These are phyloP conservation scores for Pseudonitzschia delicatissima DNA, from an alignment of 108 stramenopile genomes.

Conservation along the genomic window DNA sequence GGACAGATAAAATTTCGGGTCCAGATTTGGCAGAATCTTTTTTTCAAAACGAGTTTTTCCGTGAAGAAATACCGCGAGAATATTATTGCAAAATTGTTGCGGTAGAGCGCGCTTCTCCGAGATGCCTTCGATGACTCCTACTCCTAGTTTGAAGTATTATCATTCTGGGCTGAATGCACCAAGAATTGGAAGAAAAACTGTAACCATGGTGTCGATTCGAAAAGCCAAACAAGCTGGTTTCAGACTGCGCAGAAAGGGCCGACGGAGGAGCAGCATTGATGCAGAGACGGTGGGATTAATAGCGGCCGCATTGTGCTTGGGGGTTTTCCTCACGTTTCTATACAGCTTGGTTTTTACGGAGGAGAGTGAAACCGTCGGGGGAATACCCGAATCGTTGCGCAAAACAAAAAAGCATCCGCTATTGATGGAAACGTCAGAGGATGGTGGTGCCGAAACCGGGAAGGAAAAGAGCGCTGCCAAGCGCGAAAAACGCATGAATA, in stretches of 20 bases:
- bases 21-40: too few relatives aligned
- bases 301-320: slow-evolving; percentile 25
- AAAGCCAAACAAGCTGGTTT: slow-evolving; percentile 28
- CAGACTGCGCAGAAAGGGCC: slow-evolving; percentile 12
- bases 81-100: too few relatives aligned
- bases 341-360: slow-evolving; percentile 3
- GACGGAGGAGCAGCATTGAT: slow-evolving; percentile 11
- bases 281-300: slow-evolving; percentile 30
- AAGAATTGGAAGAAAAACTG: too few relatives aligned
- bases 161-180: too few relatives aligned
- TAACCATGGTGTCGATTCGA: slow-evolving; percentile 37
- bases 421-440: slow-evolving; percentile 7
- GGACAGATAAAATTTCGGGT: too few relatives aligned
- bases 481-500: slow-evolving; percentile 3
- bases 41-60: too few relatives aligned
- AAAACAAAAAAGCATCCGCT: slow-evolving; percentile 8
- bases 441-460: neutral
- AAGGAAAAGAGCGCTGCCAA: neutral
- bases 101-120: too few relatives aligned
- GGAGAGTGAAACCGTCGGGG: neutral
- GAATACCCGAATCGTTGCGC: slow-evolving; percentile 5
- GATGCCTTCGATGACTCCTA: too few relatives aligned
- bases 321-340: slow-evolving; percentile 10
- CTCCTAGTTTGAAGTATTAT: neutral
- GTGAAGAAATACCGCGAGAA: too few relatives aligned